Evolutionary conservation across 2,329 filamentous ascomycete species (phyloP).

Genomic region (Clonostachys sp.): DNA sequence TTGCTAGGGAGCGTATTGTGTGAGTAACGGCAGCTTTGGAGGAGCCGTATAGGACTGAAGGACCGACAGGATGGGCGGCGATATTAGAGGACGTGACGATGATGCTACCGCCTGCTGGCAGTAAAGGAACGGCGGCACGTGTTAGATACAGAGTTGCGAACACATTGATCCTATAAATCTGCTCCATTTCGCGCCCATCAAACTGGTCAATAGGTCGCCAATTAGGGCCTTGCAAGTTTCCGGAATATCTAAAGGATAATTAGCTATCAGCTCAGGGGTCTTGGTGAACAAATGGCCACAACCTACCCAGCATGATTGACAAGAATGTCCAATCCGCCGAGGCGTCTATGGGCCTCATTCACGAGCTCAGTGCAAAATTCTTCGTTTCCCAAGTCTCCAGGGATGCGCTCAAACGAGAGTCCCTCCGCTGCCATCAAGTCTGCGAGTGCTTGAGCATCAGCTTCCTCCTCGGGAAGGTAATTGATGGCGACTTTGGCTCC

Average conservation of each 20-base stretch:
- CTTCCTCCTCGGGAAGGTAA: slow-evolving; percentile 8
- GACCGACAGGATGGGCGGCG: neutral
- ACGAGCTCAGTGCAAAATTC: slow-evolving; percentile 4
- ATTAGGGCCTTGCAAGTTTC: neutral
- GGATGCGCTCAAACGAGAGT: slow-evolving; percentile 1
- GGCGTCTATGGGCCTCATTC: neutral
- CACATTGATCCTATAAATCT: slow-evolving; percentile 2
- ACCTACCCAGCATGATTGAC: slow-evolving; percentile 3
- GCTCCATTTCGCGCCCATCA: neutral
- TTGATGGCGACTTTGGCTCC: slow-evolving; percentile 8
- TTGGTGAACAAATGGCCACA: neutral
- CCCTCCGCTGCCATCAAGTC: neutral
- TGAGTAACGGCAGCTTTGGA: slow-evolving; percentile 2
- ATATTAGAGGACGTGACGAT: slow-evolving; percentile 1
- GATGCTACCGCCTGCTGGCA: slow-evolving; percentile 1
- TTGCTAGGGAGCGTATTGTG: slow-evolving; percentile 14
- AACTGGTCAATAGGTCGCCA: neutral
- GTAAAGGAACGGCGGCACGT: slow-evolving; percentile 1
- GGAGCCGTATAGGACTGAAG: slow-evolving; percentile 1
- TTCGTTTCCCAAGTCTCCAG: slow-evolving; percentile 3
- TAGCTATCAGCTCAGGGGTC: neutral
- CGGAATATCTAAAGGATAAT: neutral
- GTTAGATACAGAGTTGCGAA: slow-evolving; percentile 4
- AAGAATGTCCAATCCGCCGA: slow-evolving; percentile 1
- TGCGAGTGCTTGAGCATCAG: slow-evolving; percentile 4